Evolutionary conservation across 805 yeast genomes (phyloP).

Genomic region (Hanseniaspora occidentalis): DNA sequence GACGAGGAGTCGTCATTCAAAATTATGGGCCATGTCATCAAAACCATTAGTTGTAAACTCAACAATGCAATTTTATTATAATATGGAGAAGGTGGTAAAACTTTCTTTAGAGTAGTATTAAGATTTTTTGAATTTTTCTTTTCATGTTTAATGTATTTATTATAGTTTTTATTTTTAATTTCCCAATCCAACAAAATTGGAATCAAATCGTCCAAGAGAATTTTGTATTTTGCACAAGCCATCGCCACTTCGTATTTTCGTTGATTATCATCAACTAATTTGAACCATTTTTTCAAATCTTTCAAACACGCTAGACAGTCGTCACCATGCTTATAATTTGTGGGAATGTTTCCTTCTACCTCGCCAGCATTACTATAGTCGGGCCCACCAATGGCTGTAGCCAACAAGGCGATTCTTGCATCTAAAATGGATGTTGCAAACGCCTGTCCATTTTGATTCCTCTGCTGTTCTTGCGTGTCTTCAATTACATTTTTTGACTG

Average conservation of each 20-base stretch:
- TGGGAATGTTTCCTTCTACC: constrained; percentile 9
- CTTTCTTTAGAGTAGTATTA: too few species aligned
- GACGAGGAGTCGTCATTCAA: constrained; percentile 46
- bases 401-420: constrained; percentile 69
- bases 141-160: constrained; percentile 22
- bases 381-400: constrained; percentile 84
- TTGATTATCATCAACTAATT: constrained; percentile 63
- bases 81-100: constrained; percentile 8
- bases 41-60: constrained; percentile 67
- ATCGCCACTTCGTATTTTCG: constrained; percentile 70
- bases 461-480: not conserved
- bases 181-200: constrained; percentile 72
- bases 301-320: constrained; percentile 68
- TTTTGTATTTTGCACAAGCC: constrained; percentile 71
- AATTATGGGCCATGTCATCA: constrained; percentile 76
- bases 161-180: constrained; percentile 21
- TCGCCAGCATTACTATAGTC: constrained; percentile 47
- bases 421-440: constrained; percentile 26
- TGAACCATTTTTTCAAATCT: constrained; percentile 82
- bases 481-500: too few species aligned
- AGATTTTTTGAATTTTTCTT: constrained; percentile 22
- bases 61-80: constrained; percentile 55
- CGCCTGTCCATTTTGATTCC: not conserved
- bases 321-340: constrained; percentile 61
- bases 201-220: constrained; percentile 60